These are phyloP conservation scores for Chaetomium olivaceum DNA, from an alignment of 2,329 filamentous ascomycete genomes.

Conservation along the genomic window DNA sequence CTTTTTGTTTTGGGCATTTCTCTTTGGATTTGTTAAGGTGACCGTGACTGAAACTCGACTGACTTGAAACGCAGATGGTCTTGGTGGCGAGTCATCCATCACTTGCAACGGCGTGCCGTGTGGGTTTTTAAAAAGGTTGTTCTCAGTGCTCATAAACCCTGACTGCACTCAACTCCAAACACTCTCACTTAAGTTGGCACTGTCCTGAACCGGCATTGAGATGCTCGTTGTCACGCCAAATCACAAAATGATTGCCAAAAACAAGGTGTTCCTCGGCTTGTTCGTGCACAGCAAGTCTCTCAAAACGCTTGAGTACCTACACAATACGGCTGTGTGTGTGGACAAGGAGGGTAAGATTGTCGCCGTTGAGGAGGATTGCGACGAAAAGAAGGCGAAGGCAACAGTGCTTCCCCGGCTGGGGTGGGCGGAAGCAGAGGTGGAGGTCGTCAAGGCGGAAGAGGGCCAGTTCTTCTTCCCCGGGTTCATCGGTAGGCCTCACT, in stretches of 20 bases:
- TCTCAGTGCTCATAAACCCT: background rate
- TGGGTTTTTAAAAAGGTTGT: background rate
- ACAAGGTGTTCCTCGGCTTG: constrained; percentile 54
- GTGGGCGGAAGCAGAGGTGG: constrained; percentile 46
- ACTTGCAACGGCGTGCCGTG: background rate
- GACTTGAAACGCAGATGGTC: background rate
- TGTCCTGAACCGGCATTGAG: background rate
- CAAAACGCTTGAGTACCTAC: constrained; percentile 52
- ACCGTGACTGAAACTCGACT: background rate
- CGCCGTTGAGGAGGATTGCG: constrained; percentile 45
- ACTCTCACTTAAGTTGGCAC: background rate
- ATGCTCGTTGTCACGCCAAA: background rate
- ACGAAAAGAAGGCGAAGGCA: constrained; percentile 37
- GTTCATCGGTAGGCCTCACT: constrained; percentile 64
- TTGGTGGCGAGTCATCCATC: background rate
- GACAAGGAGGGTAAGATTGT: constrained; percentile 52
- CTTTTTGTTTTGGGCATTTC: background rate
- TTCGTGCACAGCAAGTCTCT: constrained; percentile 56
- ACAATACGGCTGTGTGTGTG: constrained; percentile 54
- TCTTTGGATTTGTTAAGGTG: background rate
- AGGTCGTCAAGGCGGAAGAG: constrained; percentile 39
- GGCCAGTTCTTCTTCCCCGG: constrained; percentile 81
- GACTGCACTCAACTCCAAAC: background rate
- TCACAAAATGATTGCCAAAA: constrained; percentile 31
- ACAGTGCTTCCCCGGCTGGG: constrained; percentile 45